phyloP scores from a whole-genome alignment of 371 early-diverging fungal species.

The Rhizopus delemar region DNA sequence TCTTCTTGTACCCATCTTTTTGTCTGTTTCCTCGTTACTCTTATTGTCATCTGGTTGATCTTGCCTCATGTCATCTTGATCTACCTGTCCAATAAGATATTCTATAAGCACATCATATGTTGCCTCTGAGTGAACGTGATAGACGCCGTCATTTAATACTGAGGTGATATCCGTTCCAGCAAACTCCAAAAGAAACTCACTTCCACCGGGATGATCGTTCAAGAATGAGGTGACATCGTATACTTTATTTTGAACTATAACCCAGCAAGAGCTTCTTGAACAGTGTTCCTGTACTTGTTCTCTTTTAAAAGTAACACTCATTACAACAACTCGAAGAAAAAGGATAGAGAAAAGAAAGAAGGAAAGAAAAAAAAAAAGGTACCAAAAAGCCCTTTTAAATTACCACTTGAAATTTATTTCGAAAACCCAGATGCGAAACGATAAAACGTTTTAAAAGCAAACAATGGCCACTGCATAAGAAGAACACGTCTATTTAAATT shows the following conservation, averaged over 20 bases:
- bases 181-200: conserved; percentile 74
- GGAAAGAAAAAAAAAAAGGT: no score
- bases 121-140: conserved; percentile 83
- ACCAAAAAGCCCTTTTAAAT: no score
- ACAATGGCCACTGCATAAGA: no score
- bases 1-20: conserved; percentile 1
- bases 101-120: conserved; percentile 86
- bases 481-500: no score
- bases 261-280: conserved; percentile 90
- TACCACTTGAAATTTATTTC: no score
- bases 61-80: conserved; percentile 25
- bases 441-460: no score
- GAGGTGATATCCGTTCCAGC: conserved; percentile 72
- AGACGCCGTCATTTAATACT: conserved; percentile 68
- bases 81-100: conserved; percentile 75
- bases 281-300: conserved; percentile 77
- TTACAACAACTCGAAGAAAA: background rate
- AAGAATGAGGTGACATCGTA: conserved; percentile 92
- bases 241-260: conserved; percentile 91
- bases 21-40: conserved; percentile 4
- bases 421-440: no score
- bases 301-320: conserved; percentile 6
- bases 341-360: no score
- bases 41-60: conserved; percentile 30
- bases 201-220: conserved; percentile 81